Base-by-base conservation (phyloP, 2,329 filamentous ascomycete species). In the Diaporthe citri region DNA sequence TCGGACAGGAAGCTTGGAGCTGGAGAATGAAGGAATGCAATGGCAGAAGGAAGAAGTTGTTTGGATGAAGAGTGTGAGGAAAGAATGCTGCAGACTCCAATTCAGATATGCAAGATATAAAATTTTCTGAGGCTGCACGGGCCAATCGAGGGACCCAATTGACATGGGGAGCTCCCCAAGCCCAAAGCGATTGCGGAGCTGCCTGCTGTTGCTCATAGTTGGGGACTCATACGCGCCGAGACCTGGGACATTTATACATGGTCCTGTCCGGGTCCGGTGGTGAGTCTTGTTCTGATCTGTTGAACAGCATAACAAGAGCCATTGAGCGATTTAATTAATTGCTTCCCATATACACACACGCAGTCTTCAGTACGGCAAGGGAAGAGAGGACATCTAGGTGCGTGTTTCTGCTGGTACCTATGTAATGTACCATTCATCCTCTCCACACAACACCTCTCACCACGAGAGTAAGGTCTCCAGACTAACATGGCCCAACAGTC, bases 111-210 rank as follows among this genome's bases (percentile, higher is more conserved):
- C 64, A 70, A 73, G 43, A 73, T 73, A 69, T 73, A 73, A 73
- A 73, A 56, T 64, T 72, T 72, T 72, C 71, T 36, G 57, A 31
- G 15, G 57, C n/a, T 64, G 71, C 71, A 72, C 71, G 71, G 71
- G 51, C 71, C 71, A 72, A 72, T 72, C 46, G 60, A 56, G 25
- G 48, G 31, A 43, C 46, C 57, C 46, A 72, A 55, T 56, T 55
- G 57, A 36, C 70, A 55, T 39, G 64, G 56, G 70, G 70, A 64
- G 34, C 48, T 43, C 57, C 48, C 31, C 46, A 52, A 52, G 46
- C 46, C 22, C 64, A 41, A 52, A 62, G 71, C 71, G 71, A 62
- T 46, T 64, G 51, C 66, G 67, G 74, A 76, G 62, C 62, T 36
- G 72, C 39, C 62, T 36, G 72, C 39, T 71, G 46, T 74, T 56